Evolutionary conservation across 73 alveolate genomes (phyloP), one percentile per base, ranked within the genome.

Genomic region (Blepharisma japonicum): DNA sequence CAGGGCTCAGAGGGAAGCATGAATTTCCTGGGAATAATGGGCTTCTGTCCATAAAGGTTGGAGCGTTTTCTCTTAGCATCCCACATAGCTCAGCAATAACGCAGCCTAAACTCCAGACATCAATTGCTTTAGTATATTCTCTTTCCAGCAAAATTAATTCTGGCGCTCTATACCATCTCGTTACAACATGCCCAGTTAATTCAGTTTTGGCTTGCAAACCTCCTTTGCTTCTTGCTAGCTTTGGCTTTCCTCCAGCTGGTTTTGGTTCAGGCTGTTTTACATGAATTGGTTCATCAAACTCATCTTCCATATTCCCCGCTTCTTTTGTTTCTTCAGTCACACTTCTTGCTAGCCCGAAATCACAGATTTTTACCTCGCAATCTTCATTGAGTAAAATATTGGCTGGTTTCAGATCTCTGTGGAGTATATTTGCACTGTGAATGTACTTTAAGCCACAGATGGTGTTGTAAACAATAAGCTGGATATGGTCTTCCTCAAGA

Each of bases 121-220:
- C 99, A n/a, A 95, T 95, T 6, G 98, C 95, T 6, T 97, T 93
- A 21, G 98, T 92, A 86, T 95, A 95, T 83, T 95, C 97, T 27
- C 92, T 95, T 84, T 95, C 99, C n/a, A 95, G 83, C 55, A 95
- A 87, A 78, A 95, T 95, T 27, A 95, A 86, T 86, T 95, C 99
- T 7, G 99, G 99, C 6, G 99, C 99, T 84, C 99, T 80, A 71
- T 95, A 95, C 99, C 99, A 95, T 68, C 99, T 84, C 45, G 99
- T 93, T 51, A 95, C 99, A 6, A 95, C 99, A 83, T 95, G 99
- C 6, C 97, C 99, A 54, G 98, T 92, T 71, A 92, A 82, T 74
- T 92, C 95, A 61, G 91, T 83, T 80, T 86, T 90, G 71, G 82
- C 78, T 23, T 61, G 77, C 77, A 23, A 11, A 4, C 55, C 55